phyloP scores from a whole-genome alignment of 257 asterid genomes.

The Echites panduratus region DNA sequence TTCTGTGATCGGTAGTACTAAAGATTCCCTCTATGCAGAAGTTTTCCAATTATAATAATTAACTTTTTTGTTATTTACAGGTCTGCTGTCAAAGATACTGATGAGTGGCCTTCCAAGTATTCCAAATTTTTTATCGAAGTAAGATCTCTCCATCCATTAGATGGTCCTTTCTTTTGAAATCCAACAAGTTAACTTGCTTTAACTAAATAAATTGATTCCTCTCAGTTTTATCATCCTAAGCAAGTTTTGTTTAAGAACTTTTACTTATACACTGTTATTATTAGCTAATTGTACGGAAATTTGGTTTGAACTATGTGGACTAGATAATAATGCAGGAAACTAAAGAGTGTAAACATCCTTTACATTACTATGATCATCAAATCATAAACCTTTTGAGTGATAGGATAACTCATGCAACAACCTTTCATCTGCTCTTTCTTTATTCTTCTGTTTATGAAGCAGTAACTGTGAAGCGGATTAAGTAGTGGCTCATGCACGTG shows the following conservation, averaged over 20 bases:
- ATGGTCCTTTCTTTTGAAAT: neutral
- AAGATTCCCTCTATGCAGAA: neutral
- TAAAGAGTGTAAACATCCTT: neutral
- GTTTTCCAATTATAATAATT: neutral
- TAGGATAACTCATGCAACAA: neutral
- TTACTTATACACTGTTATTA: neutral
- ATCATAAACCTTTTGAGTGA: neutral
- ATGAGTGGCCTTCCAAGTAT: constrained; percentile 99
- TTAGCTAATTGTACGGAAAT: neutral
- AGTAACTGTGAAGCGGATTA: neutral
- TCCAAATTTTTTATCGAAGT: constrained; percentile 89
- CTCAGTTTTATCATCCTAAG: neutral
- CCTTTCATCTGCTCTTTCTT: neutral
- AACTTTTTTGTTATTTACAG: constrained; percentile 31
- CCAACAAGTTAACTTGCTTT: neutral
- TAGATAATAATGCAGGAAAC: neutral
- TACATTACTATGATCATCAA: neutral
- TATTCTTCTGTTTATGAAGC: neutral
- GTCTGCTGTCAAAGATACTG: constrained; percentile 82
- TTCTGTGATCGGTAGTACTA: neutral
- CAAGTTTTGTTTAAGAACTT: neutral
- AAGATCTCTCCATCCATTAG: constrained; percentile 22
- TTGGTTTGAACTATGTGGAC: neutral
- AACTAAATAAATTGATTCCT: too few relatives aligned
- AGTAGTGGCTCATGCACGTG: neutral